phyloP scores from a whole-genome alignment of 2,329 filamentous ascomycete genomes.

The Monosporascus sp. region DNA sequence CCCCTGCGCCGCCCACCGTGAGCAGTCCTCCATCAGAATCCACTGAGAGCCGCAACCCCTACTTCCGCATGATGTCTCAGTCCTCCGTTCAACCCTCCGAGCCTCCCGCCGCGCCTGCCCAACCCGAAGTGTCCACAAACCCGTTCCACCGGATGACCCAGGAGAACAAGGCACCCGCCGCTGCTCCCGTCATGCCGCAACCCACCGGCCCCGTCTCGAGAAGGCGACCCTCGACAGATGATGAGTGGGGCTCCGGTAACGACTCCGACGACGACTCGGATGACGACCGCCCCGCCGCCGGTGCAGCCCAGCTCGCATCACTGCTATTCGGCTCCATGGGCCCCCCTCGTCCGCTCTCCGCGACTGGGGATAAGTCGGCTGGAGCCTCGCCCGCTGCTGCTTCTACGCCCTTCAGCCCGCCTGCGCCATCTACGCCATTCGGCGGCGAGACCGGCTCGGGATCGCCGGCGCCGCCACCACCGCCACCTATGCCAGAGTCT shows the following conservation, averaged over 20 bases:
- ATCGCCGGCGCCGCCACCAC: conserved; percentile 26
- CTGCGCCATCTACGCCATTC: conserved; percentile 22
- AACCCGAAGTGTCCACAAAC: conserved; percentile 72
- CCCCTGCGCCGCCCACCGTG: conserved; percentile 44
- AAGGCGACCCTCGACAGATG: conserved; percentile 47
- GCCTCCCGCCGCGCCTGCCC: conserved; percentile 40
- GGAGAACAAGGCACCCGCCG: conserved; percentile 45
- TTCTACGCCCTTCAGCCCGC: conserved; percentile 28
- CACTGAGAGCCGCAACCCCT: conserved; percentile 86
- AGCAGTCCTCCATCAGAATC: conserved; percentile 51
- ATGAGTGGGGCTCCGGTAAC: conserved; percentile 84
- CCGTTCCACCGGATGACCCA: conserved; percentile 87
- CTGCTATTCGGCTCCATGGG: conserved; percentile 97
- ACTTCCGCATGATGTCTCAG: conserved; percentile 83
- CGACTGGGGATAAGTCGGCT: conserved; percentile 64
- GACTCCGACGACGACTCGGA: conserved; percentile 72
- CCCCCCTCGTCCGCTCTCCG: conserved; percentile 81
- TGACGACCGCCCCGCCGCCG: conserved; percentile 73
- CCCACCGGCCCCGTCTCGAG: conserved; percentile 49
- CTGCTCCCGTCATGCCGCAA: conserved; percentile 33
- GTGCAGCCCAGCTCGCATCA: conserved; percentile 86
- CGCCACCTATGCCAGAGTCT: conserved; percentile 32
- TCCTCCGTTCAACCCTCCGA: conserved; percentile 36
- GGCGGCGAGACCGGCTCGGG: conserved; percentile 27
- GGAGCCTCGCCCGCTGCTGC: conserved; percentile 34